Conservation (phyloP, 352 stramenopile genomes). For the Blastocystis sp. region DNA sequence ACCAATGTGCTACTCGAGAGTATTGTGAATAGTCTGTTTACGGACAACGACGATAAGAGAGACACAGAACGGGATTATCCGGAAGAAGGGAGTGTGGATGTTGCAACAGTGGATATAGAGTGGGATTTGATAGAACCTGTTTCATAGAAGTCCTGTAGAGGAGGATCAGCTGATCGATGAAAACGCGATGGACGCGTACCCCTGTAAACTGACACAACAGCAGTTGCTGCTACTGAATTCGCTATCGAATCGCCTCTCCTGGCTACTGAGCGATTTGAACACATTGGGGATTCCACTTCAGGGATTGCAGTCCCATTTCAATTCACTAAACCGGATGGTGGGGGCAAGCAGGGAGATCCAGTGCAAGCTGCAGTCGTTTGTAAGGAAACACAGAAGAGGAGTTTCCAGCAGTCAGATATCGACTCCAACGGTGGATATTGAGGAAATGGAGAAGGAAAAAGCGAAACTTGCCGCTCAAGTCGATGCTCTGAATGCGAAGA, state of each 20-base stretch:
- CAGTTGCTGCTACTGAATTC: conserved; percentile 32
- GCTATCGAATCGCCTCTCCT: conserved; percentile 10
- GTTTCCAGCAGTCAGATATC: no score
- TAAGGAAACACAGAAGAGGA: neutral
- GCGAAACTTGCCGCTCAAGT: neutral
- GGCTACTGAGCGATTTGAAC: conserved; percentile 2
- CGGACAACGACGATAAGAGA: neutral
- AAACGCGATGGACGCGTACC: neutral
- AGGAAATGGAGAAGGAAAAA: conserved; percentile 3
- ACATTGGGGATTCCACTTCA: neutral
- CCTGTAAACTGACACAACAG: conserved; percentile 21
- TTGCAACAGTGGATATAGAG: no score
- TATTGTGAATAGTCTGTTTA: conserved; percentile 36
- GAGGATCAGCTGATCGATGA: conserved; percentile 1
- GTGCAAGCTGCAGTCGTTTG: conserved; percentile 40
- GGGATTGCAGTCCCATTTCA: neutral
- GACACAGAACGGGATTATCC: neutral
- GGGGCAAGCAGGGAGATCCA: conserved; percentile 13
- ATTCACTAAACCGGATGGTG: neutral
- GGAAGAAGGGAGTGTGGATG: neutral
- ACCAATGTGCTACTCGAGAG: conserved; percentile 26
- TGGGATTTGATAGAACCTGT: neutral
- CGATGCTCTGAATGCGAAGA: conserved; percentile 30
- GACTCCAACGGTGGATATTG: neutral
- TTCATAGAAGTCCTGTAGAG: neutral